phyloP scores from a whole-genome alignment of 257 asterid species.

The Penstemon eatonii region DNA sequence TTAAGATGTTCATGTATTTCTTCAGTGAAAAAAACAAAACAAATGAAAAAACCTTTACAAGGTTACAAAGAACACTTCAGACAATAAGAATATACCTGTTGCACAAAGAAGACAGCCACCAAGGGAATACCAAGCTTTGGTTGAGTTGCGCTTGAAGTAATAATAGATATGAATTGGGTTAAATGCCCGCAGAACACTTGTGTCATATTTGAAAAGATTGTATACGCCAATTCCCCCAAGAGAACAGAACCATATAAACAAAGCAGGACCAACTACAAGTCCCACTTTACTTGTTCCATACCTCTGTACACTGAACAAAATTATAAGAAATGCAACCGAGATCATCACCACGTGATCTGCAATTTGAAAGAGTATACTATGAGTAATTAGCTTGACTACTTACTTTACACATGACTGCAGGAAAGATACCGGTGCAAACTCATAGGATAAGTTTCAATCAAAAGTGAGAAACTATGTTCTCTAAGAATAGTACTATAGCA shows the following conservation, averaged over 20 bases:
- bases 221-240: conserved; percentile 91
- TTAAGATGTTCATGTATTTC: too few species aligned
- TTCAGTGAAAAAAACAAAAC: too few species aligned
- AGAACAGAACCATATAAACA: conserved; percentile 95
- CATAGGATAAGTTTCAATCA: conserved; percentile 19
- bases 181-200: conserved; percentile 74
- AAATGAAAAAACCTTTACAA: background rate
- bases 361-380: conserved; percentile 39
- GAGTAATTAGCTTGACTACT: conserved; percentile 26
- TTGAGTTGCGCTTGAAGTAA: conserved; percentile 76
- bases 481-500: conserved; percentile 17
- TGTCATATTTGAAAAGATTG: conserved; percentile 84
- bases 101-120: conserved; percentile 97
- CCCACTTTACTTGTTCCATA: conserved; percentile 98
- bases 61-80: background rate
- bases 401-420: background rate
- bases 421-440: conserved; percentile 14
- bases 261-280: conserved; percentile 93
- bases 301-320: conserved; percentile 90
- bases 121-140: conserved; percentile 91
- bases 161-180: conserved; percentile 87
- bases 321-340: conserved; percentile 79
- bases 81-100: conserved; percentile 64
- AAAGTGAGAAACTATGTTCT: conserved; percentile 21
- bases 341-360: conserved; percentile 96